Evolutionary conservation across 345 rosid species (phyloP).

Genomic region (Rhodamnia rubescens): DNA sequence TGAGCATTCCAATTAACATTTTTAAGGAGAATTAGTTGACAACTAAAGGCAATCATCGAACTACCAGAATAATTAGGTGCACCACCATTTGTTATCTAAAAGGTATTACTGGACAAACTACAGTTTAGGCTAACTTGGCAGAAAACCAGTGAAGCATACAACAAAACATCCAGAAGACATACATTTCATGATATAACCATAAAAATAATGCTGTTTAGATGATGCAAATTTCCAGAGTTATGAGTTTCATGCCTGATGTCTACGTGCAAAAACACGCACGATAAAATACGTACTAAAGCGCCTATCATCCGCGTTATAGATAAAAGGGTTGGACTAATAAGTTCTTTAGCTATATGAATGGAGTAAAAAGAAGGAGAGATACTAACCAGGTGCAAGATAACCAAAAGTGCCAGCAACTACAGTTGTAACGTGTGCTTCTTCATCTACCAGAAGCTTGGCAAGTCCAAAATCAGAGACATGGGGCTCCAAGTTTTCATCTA

Average conservation of each 20-base stretch:
- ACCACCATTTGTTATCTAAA: neutral
- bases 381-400: conserved; percentile 90
- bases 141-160: neutral
- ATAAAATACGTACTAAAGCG: neutral
- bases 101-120: no score
- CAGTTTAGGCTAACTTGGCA: no score
- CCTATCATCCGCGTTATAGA: neutral
- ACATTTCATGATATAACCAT: neutral
- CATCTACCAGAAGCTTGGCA: conserved; percentile 87
- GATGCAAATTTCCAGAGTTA: neutral
- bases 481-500: conserved; percentile 81
- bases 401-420: conserved; percentile 98
- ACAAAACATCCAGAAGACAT: neutral
- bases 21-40: neutral
- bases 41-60: neutral
- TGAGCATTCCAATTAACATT: neutral
- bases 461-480: conserved; percentile 93
- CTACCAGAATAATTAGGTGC: neutral
- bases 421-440: conserved; percentile 86
- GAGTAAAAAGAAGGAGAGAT: neutral
- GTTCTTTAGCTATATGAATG: neutral
- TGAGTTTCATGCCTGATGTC: no score
- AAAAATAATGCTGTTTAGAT: neutral
- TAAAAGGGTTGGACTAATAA: neutral
- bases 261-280: neutral